Evolutionary conservation across 1,284 basidiomycete genomes (phyloP).

Genomic region (Ceratobasidium sp.): DNA sequence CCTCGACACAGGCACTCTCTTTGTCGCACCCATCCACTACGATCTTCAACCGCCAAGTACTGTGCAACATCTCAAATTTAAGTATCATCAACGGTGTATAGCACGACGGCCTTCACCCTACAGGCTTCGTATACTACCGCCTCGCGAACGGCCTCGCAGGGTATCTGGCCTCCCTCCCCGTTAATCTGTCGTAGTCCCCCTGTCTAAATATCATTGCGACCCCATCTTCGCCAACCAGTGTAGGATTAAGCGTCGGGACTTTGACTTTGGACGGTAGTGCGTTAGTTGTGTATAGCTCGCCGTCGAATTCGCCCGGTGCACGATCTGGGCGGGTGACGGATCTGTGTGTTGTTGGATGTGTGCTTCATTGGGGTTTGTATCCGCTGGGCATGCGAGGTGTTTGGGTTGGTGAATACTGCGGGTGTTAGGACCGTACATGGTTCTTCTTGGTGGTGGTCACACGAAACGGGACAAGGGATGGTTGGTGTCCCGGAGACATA

Average conservation of each 20-base stretch:
- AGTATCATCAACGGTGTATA: not conserved
- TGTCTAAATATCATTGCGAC: no score
- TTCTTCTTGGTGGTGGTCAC: no score
- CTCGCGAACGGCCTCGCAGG: slow-evolving; percentile 16
- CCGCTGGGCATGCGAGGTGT: no score
- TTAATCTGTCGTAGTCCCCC: not conserved
- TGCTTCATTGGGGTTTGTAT: no score
- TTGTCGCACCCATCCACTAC: slow-evolving; percentile 1
- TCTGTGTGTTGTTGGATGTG: no score
- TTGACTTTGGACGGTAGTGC: no score
- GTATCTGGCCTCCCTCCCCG: not conserved
- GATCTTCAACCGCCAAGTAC: not conserved
- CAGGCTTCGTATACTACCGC: not conserved
- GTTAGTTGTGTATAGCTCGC: not conserved
- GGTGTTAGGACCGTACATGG: no score
- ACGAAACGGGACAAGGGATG: no score
- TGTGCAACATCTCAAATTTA: not conserved
- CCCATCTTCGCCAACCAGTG: no score
- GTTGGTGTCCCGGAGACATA: no score
- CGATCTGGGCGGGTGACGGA: not conserved
- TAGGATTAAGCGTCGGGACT: no score
- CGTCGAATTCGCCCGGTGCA: not conserved
- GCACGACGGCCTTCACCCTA: slow-evolving; percentile 12
- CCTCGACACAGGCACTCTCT: slow-evolving; percentile 16
- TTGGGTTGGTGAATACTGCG: no score